Evolutionary conservation across 2,329 filamentous ascomycete genomes (phyloP).

Genomic region (Hypomyces rosellus): DNA sequence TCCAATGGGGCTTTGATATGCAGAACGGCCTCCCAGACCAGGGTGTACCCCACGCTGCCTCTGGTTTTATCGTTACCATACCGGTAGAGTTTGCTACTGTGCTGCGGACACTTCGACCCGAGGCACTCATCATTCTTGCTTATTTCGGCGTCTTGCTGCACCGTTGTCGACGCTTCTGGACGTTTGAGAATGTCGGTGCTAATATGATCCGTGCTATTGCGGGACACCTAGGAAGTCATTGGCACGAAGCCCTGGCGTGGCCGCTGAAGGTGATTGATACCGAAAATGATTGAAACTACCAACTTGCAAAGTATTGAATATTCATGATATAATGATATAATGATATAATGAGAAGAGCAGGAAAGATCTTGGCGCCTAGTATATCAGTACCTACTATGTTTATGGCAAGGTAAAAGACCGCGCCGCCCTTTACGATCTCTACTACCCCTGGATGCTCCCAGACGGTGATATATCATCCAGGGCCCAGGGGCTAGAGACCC

Average conservation of each 20-base stretch:
- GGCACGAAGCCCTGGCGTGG: conserved; percentile 28
- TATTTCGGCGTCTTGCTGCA: conserved; percentile 46
- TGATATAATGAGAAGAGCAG: too few species aligned
- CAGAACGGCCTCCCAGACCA: conserved; percentile 19
- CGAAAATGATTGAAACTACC: conserved; percentile 18
- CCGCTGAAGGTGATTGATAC: conserved; percentile 25
- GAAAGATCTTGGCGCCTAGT: too few species aligned
- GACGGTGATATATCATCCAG: too few species aligned
- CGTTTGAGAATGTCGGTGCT: conserved; percentile 29
- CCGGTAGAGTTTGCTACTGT: conserved; percentile 28
- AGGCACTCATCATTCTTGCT: conserved; percentile 41
- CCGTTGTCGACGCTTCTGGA: conserved; percentile 32
- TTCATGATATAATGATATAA: too few species aligned
- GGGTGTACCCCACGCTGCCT: conserved; percentile 24
- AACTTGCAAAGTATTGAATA: too few species aligned
- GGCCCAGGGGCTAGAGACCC: too few species aligned
- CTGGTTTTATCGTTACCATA: conserved; percentile 27
- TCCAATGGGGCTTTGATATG: conserved; percentile 31
- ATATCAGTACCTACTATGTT: too few species aligned
- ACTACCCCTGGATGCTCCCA: too few species aligned
- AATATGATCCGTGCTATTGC: conserved; percentile 27
- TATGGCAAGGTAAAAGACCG: too few species aligned
- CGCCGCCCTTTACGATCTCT: too few species aligned
- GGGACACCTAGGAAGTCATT: conserved; percentile 26
- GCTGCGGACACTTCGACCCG: conserved; percentile 30